These are phyloP conservation scores for Phytophthora ramorum DNA, from an alignment of 352 stramenopile species.

Conservation along the genomic window DNA sequence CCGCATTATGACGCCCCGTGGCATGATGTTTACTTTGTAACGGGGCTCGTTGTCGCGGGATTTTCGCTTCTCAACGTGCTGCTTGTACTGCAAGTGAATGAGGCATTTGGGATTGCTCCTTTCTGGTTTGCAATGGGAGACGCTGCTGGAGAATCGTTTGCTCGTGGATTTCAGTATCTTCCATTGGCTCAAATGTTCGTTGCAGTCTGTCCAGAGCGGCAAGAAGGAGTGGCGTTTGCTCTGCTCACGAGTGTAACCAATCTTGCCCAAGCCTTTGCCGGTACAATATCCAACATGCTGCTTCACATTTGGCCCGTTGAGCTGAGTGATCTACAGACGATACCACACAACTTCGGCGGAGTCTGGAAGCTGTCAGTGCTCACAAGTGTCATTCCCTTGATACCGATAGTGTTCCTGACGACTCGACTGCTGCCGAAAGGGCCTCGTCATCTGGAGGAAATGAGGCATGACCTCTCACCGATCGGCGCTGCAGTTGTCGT, in stretches of 20 bases:
- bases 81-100: conserved; percentile 71
- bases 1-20: conserved; percentile 49
- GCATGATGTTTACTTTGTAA: conserved; percentile 73
- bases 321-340: conserved; percentile 55
- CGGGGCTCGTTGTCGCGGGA: conserved; percentile 54
- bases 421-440: conserved; percentile 60
- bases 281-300: conserved; percentile 83
- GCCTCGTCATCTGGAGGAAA: conserved; percentile 51
- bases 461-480: conserved; percentile 59
- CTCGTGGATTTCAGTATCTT: conserved; percentile 80
- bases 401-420: conserved; percentile 60
- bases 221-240: conserved; percentile 81
- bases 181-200: conserved; percentile 83
- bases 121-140: conserved; percentile 87
- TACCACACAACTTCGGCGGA: conserved; percentile 54
- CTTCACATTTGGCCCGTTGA: conserved; percentile 79
- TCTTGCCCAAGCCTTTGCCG: conserved; percentile 68
- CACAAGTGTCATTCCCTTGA: conserved; percentile 56
- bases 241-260: conserved; percentile 84
- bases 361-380: conserved; percentile 86
- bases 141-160: conserved; percentile 69
- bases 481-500: conserved; percentile 42
- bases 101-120: conserved; percentile 57
- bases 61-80: conserved; percentile 82
- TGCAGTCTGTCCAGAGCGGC: conserved; percentile 70